phyloP scores from a whole-genome alignment of 148 eudicot species.

The Salicornia ramosissima region DNA sequence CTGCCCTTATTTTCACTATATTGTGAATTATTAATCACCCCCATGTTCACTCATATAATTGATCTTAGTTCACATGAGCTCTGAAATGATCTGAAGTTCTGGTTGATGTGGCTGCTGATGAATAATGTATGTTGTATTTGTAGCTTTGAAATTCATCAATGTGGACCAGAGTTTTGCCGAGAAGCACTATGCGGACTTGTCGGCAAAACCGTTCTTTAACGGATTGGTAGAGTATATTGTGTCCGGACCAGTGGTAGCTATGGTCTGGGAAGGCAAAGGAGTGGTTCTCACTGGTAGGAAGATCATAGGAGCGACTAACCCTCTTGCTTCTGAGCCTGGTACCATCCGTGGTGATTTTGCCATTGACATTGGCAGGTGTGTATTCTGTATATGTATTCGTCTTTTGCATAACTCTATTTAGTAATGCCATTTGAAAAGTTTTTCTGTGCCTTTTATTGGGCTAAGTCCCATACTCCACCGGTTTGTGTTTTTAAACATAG shows the following conservation, averaged over 20 bases:
- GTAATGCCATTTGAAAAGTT: background rate
- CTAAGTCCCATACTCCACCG: too few species aligned
- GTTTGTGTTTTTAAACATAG: too few species aligned
- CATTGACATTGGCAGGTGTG: conserved; percentile 83
- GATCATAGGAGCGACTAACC: conserved; percentile 94
- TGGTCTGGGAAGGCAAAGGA: conserved; percentile 96
- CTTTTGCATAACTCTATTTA: background rate
- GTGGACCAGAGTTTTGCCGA: conserved; percentile 82
- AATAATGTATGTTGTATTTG: conserved; percentile 8
- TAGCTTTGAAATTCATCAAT: conserved; percentile 64
- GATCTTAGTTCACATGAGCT: too few species aligned
- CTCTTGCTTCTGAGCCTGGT: conserved; percentile 82
- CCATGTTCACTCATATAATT: background rate
- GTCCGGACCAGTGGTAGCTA: conserved; percentile 91
- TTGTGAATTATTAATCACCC: too few species aligned
- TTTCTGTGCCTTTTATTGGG: background rate
- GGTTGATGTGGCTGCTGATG: background rate
- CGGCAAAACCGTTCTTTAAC: conserved; percentile 81
- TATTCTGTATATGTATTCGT: background rate
- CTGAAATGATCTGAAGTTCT: background rate
- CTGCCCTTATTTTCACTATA: too few species aligned
- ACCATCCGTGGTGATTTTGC: conserved; percentile 97
- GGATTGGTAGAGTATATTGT: conserved; percentile 81
- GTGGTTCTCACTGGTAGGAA: conserved; percentile 81
- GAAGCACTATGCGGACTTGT: conserved; percentile 80